Base-by-base conservation (phyloP, 192 early-diverging fungal genomes). In the Entrophospora sp. region DNA sequence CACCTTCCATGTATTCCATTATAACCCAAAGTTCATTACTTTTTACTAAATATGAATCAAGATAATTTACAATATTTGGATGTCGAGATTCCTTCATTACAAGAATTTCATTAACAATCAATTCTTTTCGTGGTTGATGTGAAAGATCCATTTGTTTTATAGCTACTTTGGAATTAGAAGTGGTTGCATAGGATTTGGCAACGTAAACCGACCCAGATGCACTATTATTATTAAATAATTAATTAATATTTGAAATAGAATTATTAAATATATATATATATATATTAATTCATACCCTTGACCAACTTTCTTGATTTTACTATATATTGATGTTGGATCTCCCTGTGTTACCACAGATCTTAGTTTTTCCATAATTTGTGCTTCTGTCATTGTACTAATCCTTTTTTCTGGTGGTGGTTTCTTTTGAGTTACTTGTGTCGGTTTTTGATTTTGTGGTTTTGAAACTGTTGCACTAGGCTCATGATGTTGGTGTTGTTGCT, bases 111-210 rank as follows among this genome's bases (percentile, higher is more conserved):
- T 92, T 95, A 76, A 96, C 93, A 65, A 97, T 96, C 61, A 95
- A 73, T 55, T 96, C 95, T 79, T 95, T 95, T 72, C 95, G 95
- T 32, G 94, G 92, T 77, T 97, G 95, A 73, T 91, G 85, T 73
- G 93, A 86, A 44, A 97, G 75, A 62, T 95, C 91, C 91, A 96
- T 97, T 75, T 94, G 92, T 75, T 97, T 97, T 71, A 97, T 95
- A 1, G 93, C 95, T 1, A 96, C 95, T 1, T 82, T 79, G 12
- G 81, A 62, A 40, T 82, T 81, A 27, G 83, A 85, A 16, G 72
- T 73, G 0, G 86, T 71, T 28, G 84, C 83, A 74, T 89, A 85
- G n/a, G n/a, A n/a, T n/a, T n/a, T n/a, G 5, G 95, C 90, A 2
- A 86, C 92, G 63, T 84, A 96, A n/a, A 97, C 95, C 27, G 89